These are phyloP conservation scores for Diaporthe amygdali DNA, from an alignment of 2,329 filamentous ascomycete species.

Conservation along the genomic window DNA sequence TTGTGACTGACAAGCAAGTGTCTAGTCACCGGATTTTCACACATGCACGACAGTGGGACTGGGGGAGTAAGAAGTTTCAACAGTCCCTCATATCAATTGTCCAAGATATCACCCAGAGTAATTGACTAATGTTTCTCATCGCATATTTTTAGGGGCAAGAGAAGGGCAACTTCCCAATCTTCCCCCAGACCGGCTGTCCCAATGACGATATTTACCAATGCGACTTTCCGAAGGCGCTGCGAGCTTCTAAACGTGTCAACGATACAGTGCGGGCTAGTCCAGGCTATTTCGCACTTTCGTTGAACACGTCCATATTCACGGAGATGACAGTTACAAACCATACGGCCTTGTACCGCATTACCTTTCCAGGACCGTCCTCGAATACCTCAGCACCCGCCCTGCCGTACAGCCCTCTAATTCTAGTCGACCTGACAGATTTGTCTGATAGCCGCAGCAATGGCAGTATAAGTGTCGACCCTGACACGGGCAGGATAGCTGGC, in stretches of 20 bases:
- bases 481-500: conserved; percentile 53
- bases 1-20: neutral
- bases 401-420: conserved; percentile 51
- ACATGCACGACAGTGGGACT: conserved; percentile 38
- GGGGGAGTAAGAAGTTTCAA: conserved; percentile 36
- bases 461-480: conserved; percentile 50
- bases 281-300: conserved; percentile 56
- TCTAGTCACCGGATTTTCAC: conserved; percentile 36
- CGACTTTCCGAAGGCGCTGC: conserved; percentile 49
- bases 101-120: neutral
- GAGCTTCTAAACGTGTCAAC: conserved; percentile 47
- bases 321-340: conserved; percentile 59
- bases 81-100: neutral
- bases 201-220: conserved; percentile 43
- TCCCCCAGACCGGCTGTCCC: conserved; percentile 39
- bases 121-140: neutral
- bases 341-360: conserved; percentile 58
- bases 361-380: conserved; percentile 40
- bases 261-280: conserved; percentile 51
- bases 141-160: conserved; percentile 28
- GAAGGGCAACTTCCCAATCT: conserved; percentile 43
- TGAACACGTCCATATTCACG: conserved; percentile 51
- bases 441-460: conserved; percentile 54
- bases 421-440: conserved; percentile 57
- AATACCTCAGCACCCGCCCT: conserved; percentile 33